These are phyloP conservation scores for Xylariaceae sp. DNA, from an alignment of 2,329 filamentous ascomycete genomes.

Conservation along the genomic window DNA sequence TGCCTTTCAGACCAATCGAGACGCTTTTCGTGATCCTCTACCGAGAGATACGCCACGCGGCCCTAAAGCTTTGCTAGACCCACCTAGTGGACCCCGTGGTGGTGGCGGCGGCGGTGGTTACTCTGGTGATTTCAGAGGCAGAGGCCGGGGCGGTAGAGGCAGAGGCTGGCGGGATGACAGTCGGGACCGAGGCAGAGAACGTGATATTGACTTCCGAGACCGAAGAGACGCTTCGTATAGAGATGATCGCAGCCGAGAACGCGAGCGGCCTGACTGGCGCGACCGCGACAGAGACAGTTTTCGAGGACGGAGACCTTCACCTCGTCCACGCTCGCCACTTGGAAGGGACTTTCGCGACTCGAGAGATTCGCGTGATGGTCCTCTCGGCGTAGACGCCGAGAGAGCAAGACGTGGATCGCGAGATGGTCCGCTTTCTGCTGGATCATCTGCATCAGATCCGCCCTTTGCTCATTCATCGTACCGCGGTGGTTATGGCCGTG, in stretches of 20 bases:
- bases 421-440: slow-evolving; percentile 67
- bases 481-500: slow-evolving; percentile 51
- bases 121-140: slow-evolving; percentile 58
- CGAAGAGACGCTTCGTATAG: slow-evolving; percentile 48
- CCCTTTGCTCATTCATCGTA: slow-evolving; percentile 51
- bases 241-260: slow-evolving; percentile 55
- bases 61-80: slow-evolving; percentile 71
- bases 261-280: slow-evolving; percentile 45
- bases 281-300: slow-evolving; percentile 52
- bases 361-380: slow-evolving; percentile 45
- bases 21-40: slow-evolving; percentile 51
- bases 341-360: slow-evolving; percentile 60
- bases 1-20: slow-evolving; percentile 56
- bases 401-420: slow-evolving; percentile 63
- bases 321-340: slow-evolving; percentile 57
- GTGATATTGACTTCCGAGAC: slow-evolving; percentile 56
- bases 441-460: slow-evolving; percentile 64
- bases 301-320: slow-evolving; percentile 56
- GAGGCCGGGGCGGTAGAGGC: slow-evolving; percentile 49
- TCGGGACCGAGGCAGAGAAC: slow-evolving; percentile 53
- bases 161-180: slow-evolving; percentile 58
- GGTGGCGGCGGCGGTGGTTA: slow-evolving; percentile 64
- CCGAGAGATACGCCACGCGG: slow-evolving; percentile 71
- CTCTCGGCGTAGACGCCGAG: slow-evolving; percentile 60
- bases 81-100: slow-evolving; percentile 59